Evolutionary conservation across 2,329 filamentous ascomycete genomes (phyloP), one percentile per base, ranked within the genome.

Genomic region (Colletotrichum sp.): DNA sequence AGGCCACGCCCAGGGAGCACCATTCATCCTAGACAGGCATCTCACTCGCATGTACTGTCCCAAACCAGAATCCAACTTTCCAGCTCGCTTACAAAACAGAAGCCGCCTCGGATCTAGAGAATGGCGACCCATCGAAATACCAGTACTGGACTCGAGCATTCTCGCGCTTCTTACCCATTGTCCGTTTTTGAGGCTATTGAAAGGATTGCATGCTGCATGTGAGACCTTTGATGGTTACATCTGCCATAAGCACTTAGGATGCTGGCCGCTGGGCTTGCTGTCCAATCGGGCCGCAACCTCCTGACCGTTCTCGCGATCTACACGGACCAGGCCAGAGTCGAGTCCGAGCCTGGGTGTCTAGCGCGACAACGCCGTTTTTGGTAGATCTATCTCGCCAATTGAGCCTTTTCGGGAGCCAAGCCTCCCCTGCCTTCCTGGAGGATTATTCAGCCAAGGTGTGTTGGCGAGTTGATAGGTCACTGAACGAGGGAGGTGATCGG

Each of bases 161-260:
- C 36, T 43, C 62, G 22, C 22, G n/a, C 28, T 12, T 28, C 34
- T 55, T 55, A 8, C 22, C 39, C 43, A 13, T 52, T 52, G n/a
- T 66, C 3, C 36, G 7, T 16, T 18, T 6, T 25, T 34, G 30
- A 61, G 36, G 25, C 36, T 25, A 43, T 70, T 22, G 34, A 70
- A 30, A 75, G 72, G 39, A 56, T 61, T 27, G 61, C 61, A 22
- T 10, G 62, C 64, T 75, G 74, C 74, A 74, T 30, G 72, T 75
- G 48, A 68, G 74, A 65, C 58, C 71, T 55, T 36, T 36, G 61
- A 43, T n/a, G 74, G 62, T 75, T 69, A 60, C 70, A 75, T 75
- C 70, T 72, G 70, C 64, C 70, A 73, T 75, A 75, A 75, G 74
- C 74, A 69, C 74, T 75, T 75, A 58, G 48, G 22, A 27, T n/a